These are phyloP conservation scores for Torulaspora pretoriensis DNA, from an alignment of 1,139 yeast species.

Conservation along the genomic window DNA sequence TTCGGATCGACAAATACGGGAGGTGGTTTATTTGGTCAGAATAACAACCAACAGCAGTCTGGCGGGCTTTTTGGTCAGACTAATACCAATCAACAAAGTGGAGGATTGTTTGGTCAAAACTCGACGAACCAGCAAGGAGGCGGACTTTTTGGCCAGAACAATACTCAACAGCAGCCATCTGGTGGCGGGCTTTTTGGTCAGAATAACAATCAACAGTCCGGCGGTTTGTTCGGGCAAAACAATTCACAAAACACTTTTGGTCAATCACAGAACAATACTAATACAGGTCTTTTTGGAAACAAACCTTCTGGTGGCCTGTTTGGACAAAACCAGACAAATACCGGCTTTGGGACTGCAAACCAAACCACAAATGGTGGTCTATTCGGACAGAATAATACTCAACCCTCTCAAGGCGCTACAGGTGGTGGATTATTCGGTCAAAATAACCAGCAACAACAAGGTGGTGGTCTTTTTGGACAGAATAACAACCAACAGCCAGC, in stretches of 20 bases:
- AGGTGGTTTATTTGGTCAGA: constrained; percentile 39
- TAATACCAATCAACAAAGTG: constrained; percentile 11
- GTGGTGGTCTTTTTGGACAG: constrained; percentile 37
- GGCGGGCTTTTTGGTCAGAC: constrained; percentile 30
- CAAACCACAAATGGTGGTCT: constrained; percentile 13
- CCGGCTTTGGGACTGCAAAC: constrained; percentile 37
- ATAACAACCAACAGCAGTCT: constrained; percentile 26
- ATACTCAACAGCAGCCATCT: constrained; percentile 25
- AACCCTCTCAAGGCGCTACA: constrained; percentile 15
- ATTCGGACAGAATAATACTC: constrained; percentile 26
- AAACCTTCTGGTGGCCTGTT: constrained; percentile 40
- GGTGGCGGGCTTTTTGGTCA: constrained; percentile 24
- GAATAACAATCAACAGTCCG: constrained; percentile 14
- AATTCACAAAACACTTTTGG: constrained; percentile 34
- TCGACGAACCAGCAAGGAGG: constrained; percentile 20
- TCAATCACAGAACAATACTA: constrained; percentile 19
- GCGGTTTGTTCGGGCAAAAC: constrained; percentile 34
- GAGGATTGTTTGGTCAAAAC: constrained; percentile 13
- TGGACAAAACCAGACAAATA: constrained; percentile 33
- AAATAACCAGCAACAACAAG: constrained; percentile 26
- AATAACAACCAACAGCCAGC: constrained; percentile 17
- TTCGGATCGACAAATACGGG: constrained; percentile 32
- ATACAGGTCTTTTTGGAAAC: constrained; percentile 35
- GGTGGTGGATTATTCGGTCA: constrained; percentile 24
- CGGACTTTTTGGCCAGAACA: constrained; percentile 26